Evolutionary conservation across 2,329 filamentous ascomycete genomes (phyloP), one percentile per base, ranked within the genome.

Genomic region (Sporothrix variecibatus): DNA sequence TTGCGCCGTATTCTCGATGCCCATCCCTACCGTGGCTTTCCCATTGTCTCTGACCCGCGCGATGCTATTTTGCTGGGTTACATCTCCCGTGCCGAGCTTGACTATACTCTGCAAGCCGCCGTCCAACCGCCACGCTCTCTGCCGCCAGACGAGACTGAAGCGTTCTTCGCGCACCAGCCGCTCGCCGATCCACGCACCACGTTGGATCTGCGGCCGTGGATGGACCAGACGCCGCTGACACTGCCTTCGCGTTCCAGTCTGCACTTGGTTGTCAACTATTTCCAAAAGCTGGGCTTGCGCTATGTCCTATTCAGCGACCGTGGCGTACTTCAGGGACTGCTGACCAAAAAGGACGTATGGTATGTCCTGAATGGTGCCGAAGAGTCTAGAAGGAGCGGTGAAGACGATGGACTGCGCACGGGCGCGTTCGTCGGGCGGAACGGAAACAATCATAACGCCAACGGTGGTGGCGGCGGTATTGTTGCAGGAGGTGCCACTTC

Each of bases 331-430:
- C 91, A 94, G 81, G 96, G 96, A 0, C 82, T 99, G 67, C 84
- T 98, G 78, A 99, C 96, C 26, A 98, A 98, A 86, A 99, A 99
- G 85, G 96, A 99, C 83, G 91, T 97, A 46, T 98, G 95, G 93
- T 95, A 94, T 81, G 91, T 98, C 53, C 86, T 98, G 64, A 94
- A 97, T 80, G 93, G 92, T 58, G 90, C 90, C 11, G 91, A 92
- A 76, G 89, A 91, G 81, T 88, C 88, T 72, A 84, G 87, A 34
- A 83, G 85, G 26, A 80, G 79, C 71, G 80, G 79, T 8, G 77
- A 93, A 3, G 91, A 94, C 76, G 90, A 90, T 72, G 90, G 92
- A 12, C 15, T 67, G 23, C 62, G 62, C 15, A 38, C 38, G 2
- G 9, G 20, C 8, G 62, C 8, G 5, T 40, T 31, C 7, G 5